Conservation (phyloP, 345 rosid genomes). For the Populus alba region DNA sequence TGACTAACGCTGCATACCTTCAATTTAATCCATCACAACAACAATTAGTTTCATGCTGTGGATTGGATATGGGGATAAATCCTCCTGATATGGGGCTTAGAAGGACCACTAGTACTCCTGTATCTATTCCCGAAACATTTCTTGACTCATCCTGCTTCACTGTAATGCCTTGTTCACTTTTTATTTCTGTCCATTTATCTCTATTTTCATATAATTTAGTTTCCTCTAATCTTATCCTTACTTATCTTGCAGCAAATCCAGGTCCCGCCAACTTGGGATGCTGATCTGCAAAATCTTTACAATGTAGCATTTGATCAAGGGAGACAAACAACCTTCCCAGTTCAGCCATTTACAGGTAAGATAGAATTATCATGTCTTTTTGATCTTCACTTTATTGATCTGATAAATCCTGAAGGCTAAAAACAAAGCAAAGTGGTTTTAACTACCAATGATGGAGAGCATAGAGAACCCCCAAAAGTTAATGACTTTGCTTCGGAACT, state of each 20-base stretch:
- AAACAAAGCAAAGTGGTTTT: conserved; percentile 29
- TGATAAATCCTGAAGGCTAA: conserved; percentile 18
- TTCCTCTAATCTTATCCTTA: background rate
- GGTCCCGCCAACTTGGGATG: conserved; percentile 58
- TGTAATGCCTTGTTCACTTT: conserved; percentile 31
- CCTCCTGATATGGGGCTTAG: conserved; percentile 43
- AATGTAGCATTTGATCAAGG: conserved; percentile 52
- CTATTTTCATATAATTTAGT: background rate
- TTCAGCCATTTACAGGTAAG: conserved; percentile 54
- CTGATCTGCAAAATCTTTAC: conserved; percentile 60
- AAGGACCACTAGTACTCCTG: conserved; percentile 47
- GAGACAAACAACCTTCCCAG: conserved; percentile 34
- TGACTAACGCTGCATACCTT: conserved; percentile 45
- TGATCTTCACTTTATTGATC: conserved; percentile 12
- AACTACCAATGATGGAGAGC: conserved; percentile 32
- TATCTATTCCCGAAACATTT: conserved; percentile 44
- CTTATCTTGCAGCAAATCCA: conserved; percentile 49
- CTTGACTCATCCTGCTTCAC: conserved; percentile 46
- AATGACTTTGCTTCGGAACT: conserved; percentile 23
- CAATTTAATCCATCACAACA: conserved; percentile 50
- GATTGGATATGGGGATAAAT: conserved; percentile 46
- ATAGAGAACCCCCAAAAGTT: conserved; percentile 31
- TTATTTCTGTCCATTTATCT: background rate
- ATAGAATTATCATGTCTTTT: conserved; percentile 19
- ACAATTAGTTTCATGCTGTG: conserved; percentile 47